A percentile compares a stretch with the other conserved stretches of the same genome.
These are phyloP conservation scores for Chaetomidium leptoderma DNA, from an alignment of 495 filamentous ascomycete genomes.

Conservation along the genomic window DNA sequence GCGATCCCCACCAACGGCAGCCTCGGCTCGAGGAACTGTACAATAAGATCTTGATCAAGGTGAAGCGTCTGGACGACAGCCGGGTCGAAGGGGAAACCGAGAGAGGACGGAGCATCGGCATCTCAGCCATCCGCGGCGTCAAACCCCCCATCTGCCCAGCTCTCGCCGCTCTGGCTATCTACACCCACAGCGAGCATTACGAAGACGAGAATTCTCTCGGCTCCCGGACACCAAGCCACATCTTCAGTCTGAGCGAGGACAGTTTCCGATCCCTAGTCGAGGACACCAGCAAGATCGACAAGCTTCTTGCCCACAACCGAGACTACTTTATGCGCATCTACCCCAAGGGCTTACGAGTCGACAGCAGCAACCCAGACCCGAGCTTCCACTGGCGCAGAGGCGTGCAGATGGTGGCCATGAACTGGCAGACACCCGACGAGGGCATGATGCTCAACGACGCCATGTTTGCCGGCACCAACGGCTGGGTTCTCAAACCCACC, in stretches of 20 bases:
- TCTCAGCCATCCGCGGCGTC: conserved; percentile 40
- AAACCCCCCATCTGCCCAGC: conserved; percentile 58
- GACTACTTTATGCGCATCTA: conserved; percentile 85
- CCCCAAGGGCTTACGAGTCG: conserved; percentile 71
- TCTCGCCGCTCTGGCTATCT: conserved; percentile 72
- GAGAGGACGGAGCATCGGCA: conserved; percentile 22
- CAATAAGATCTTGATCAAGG: conserved; percentile 86
- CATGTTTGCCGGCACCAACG: conserved; percentile 80
- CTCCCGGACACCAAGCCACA: conserved; percentile 67
- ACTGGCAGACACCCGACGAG: conserved; percentile 86
- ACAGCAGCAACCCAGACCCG: conserved; percentile 83
- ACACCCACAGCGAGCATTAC: conserved; percentile 81
- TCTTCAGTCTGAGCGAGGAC: conserved; percentile 81
- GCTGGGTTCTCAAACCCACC: conserved; percentile 82
- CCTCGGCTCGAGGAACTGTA: conserved; percentile 66
- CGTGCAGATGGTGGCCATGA: conserved; percentile 88
- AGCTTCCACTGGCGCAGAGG: conserved; percentile 79
- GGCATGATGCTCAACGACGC: conserved; percentile 94
- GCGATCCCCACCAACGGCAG: conserved; percentile 50
- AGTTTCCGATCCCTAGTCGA: conserved; percentile 57
- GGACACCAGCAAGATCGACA: conserved; percentile 37
- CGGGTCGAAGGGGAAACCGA: conserved; percentile 23
- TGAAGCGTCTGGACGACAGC: conserved; percentile 60
- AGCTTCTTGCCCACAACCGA: conserved; percentile 76
- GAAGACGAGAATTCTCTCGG: conserved; percentile 50